Evolutionary conservation across 345 rosid genomes (phyloP), one percentile per base, ranked within the genome.

Genomic region (Corchorus olitorius): DNA sequence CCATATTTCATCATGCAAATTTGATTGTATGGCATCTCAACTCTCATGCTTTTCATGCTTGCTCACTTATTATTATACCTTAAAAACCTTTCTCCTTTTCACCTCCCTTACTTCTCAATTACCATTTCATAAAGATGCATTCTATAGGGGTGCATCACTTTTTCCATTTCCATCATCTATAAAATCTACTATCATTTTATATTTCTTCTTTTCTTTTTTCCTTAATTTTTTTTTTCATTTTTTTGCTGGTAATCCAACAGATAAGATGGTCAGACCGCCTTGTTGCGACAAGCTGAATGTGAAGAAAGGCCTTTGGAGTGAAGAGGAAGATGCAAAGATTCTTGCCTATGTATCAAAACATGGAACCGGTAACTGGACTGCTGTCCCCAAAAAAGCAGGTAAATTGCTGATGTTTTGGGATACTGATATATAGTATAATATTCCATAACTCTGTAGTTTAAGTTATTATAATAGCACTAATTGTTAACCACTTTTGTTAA

Each of bases 281-380:
- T 88, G 90, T 46, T 78, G 88, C 73, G 87, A 84, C 81, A 85
- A 81, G 78, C 52, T 68, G 65, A 85, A 84, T 66, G 79, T 77
- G 43, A 84, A 79, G 55, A 81, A 78, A 50, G 90, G 87, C 2
- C 81, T 79, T 58, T 89, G 97, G 94, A 83, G 83, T 76, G 78
- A 78, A 17, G 97, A 90, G 60, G 94, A 89, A 79, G 97, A 91
- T 79, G 90, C 89, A 33, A 89, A 86, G 83, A 85, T 84, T 4
- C 82, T 83, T 63, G 86, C 89, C 16, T 81, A 85, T 80, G 90
- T 86, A 5, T 81, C 94, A 1, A 90, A 87, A 68, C 89, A 90
- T 65, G 93, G 91, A 34, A 83, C 84, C 13, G 88, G 87, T 5
- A 87, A 89, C 54, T 89, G 95, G 90, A 81, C 86, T 81, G 79